Percentiles rank a stretch among this genome's conserved stretches.
Evolutionary conservation across 352 stramenopile species (phyloP).

Genomic region (Globisporangium iwayamae): DNA sequence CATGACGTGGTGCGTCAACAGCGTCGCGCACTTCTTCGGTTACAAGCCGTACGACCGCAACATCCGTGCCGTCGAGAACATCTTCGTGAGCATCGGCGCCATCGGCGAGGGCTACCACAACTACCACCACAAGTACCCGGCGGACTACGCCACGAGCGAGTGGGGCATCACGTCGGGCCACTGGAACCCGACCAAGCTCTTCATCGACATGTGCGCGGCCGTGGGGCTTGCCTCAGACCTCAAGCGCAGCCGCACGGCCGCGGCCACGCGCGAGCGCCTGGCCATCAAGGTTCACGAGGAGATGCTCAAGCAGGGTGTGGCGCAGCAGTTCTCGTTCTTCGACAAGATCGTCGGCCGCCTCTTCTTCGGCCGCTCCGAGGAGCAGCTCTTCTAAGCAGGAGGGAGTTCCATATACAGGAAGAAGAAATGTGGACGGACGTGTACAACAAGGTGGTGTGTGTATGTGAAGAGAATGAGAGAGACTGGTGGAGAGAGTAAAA

Average conservation of each 20-base stretch:
- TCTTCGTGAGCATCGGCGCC: conserved; percentile 93
- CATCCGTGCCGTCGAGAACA: conserved; percentile 95
- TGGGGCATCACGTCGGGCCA: conserved; percentile 94
- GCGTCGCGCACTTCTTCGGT: conserved; percentile 96
- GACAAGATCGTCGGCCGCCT: conserved; percentile 57
- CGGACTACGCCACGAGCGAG: conserved; percentile 97
- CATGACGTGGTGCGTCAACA: conserved; percentile 99
- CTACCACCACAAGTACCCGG: conserved; percentile 97
- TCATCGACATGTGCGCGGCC: conserved; percentile 93
- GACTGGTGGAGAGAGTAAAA: neutral
- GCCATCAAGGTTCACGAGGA: conserved; percentile 64
- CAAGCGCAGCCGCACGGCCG: conserved; percentile 91
- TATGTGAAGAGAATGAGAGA: neutral
- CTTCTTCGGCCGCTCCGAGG: conserved; percentile 79
- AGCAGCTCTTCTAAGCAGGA: conserved; percentile 62
- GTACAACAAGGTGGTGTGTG: neutral
- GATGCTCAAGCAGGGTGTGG: conserved; percentile 44
- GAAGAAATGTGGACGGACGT: neutral
- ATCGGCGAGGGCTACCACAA: conserved; percentile 99
- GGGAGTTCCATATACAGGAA: neutral
- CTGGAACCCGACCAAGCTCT: conserved; percentile 98
- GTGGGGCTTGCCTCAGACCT: conserved; percentile 95
- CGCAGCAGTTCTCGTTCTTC: conserved; percentile 47
- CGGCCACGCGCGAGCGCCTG: conserved; percentile 62
- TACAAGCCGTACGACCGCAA: conserved; percentile 98